Evolutionary conservation across 2,329 filamentous ascomycete species (phyloP), one percentile per base, ranked within the genome.

Genomic region (Paraphaeosphaeria minitans): DNA sequence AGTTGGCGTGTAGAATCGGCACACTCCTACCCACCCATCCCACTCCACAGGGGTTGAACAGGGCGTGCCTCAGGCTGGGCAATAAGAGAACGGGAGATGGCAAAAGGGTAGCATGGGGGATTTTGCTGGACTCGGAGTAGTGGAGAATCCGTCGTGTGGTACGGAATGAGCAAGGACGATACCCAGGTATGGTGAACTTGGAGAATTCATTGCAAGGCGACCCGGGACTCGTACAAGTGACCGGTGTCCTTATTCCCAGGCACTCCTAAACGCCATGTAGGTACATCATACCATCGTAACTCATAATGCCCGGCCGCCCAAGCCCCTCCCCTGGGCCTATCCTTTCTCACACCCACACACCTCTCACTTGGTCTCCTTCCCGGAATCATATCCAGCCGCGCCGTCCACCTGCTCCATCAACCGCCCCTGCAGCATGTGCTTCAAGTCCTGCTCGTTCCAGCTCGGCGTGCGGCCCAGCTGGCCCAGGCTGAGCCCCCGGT

Each of bases 361-460:
- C 22, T 8, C 22, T 41, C 21, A 39, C 45, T 37, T 37, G 21
- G 29, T 47, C n/a, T 54, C 57, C n/a, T 41, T 22, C n/a, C 47
- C 39, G 21, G 66, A 67, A 16, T 60, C 61, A 59, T 77, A 76
- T 1, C 73, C 74, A 7, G 59, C 61, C 42, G 66, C 59, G 7
- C 63, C 60, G 35, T 68, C 66, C 2, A 65, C 66, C 22, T 66
- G 63, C 43, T 64, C 66, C 58, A 67, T 65, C 59, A 75, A 21
- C 61, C 58, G 4, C 63, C 60, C 53, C 62, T 75, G 47, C 67
- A 74, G 10, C 27, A 75, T 51, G 39, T 72, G 69, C 61, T 72
- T 77, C 56, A 66, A 67, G 37, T 77, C 74, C 60, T 76, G 70
- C 58, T 72, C 70, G 47, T 53, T 75, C 73, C 73, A 77, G 42